These are phyloP conservation scores for Populus nigra DNA, from an alignment of 345 rosid genomes.

Conservation along the genomic window DNA sequence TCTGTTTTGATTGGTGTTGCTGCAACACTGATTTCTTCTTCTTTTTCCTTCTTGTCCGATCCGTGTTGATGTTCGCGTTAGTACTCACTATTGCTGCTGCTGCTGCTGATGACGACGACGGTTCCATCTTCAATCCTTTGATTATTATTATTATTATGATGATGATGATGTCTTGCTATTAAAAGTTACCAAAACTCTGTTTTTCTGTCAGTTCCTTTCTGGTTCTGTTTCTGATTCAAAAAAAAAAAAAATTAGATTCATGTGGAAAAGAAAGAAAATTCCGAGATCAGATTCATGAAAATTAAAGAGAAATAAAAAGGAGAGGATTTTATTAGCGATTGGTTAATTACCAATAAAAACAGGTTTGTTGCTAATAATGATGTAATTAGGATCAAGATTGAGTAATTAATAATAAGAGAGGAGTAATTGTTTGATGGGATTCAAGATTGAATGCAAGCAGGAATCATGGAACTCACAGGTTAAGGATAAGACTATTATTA, in stretches of 20 bases:
- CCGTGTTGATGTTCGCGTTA: slow-evolving; percentile 31
- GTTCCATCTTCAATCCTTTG: background rate
- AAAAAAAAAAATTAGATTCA: background rate
- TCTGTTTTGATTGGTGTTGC: slow-evolving; percentile 21
- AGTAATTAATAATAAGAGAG: slow-evolving; percentile 1
- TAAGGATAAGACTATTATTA: background rate
- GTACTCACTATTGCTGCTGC: slow-evolving; percentile 42
- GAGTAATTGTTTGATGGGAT: background rate
- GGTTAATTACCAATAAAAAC: background rate
- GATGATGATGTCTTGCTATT: background rate
- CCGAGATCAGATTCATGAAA: slow-evolving; percentile 10
- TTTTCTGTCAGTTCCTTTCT: background rate
- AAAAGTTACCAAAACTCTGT: background rate
- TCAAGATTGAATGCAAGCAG: background rate
- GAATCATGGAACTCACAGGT: background rate
- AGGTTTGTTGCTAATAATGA: background rate
- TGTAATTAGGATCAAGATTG: background rate
- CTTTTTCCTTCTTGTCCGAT: slow-evolving; percentile 56
- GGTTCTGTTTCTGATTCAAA: background rate
- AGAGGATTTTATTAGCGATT: background rate
- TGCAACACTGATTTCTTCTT: slow-evolving; percentile 51
- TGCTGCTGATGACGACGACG: background rate
- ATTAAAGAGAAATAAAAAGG: background rate
- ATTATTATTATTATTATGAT: background rate
- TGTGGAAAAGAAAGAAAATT: background rate